Base-by-base conservation (phyloP, 2,329 filamentous ascomycete genomes). In the Fusarium luffae region DNA sequence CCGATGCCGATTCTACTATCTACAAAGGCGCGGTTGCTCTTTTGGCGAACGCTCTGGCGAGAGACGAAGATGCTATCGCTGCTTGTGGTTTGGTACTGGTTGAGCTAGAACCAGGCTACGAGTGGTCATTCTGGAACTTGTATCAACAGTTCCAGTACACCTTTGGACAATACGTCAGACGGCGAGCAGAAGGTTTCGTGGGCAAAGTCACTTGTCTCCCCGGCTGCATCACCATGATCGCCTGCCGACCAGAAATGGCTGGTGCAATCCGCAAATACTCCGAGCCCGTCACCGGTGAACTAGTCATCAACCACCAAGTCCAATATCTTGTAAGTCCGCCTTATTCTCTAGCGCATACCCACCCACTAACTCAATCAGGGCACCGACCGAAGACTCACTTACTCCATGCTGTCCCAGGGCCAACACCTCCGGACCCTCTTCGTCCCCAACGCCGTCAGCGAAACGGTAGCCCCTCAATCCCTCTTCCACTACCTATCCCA, bases 401-500 rank as follows among this genome's bases (percentile, higher is more conserved):
- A 73, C 30, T 73, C 70, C 0, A 73, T 73, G 70, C 55, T 73
- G 4, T 73, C 70, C 2, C 70, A 73, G 4, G 70, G 70, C 0
- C 42, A 55, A 12, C 68, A 73, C 11, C 69, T 73, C 0, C 66
- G 59, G 5, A 79, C 77, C 2, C 52, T 79, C 3, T 79, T 79
- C 28, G 76, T 79, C 3, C 77, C 77, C 0, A 74, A 74, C 21
- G 77, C 77, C 2, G 72, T 78, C 19, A 78, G 76, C 2, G 77
- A 79, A 51, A 79, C 77, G 0, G 77, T 79, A 14, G 77, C 77
- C 2, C 77, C 77, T 3, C 77, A 79, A 27, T 77, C 73, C 1
- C 52, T 79, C n/a, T 68, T 73, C 28, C 77, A 79, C 62, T 79
- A 79, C 41, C 73, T 79, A 27, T 76, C 71, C 46, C 77, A 79